These are phyloP conservation scores for Penicillium waksmanii DNA, from an alignment of 495 filamentous ascomycete species.

Conservation along the genomic window DNA sequence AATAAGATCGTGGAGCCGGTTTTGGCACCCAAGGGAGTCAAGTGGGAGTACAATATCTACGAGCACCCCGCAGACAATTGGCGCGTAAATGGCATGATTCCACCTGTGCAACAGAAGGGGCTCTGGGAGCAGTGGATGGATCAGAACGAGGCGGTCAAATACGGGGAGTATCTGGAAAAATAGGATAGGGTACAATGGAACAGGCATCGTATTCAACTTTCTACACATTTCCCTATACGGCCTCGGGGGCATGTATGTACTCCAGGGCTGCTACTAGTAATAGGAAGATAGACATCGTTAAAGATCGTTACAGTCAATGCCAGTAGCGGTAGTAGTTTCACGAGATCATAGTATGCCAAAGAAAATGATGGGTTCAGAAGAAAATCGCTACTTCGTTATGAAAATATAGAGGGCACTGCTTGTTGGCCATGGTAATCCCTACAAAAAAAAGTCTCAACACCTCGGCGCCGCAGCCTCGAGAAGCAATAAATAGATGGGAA, in stretches of 20 bases:
- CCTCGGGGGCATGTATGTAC: too few species aligned
- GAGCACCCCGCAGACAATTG: not conserved
- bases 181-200: too few species aligned
- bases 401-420: slow-evolving; percentile 12
- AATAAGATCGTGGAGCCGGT: not conserved
- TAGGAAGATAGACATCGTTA: too few species aligned
- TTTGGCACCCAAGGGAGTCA: not conserved
- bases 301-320: too few species aligned
- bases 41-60: slow-evolving; percentile 2
- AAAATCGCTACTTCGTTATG: slow-evolving; percentile 17
- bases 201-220: too few species aligned
- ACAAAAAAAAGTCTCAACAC: slow-evolving; percentile 20
- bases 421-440: slow-evolving; percentile 12
- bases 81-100: not conserved
- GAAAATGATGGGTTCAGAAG: slow-evolving; percentile 3
- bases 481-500: slow-evolving; percentile 1
- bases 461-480: slow-evolving; percentile 18
- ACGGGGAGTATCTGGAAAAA: not conserved
- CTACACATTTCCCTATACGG: too few species aligned
- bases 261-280: too few species aligned
- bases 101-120: not conserved
- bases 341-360: not conserved
- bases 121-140: not conserved
- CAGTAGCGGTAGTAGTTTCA: too few species aligned
- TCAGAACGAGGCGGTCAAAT: not conserved